phyloP scores from a whole-genome alignment of 108 stramenopile species.

The Ochromonas danica region DNA sequence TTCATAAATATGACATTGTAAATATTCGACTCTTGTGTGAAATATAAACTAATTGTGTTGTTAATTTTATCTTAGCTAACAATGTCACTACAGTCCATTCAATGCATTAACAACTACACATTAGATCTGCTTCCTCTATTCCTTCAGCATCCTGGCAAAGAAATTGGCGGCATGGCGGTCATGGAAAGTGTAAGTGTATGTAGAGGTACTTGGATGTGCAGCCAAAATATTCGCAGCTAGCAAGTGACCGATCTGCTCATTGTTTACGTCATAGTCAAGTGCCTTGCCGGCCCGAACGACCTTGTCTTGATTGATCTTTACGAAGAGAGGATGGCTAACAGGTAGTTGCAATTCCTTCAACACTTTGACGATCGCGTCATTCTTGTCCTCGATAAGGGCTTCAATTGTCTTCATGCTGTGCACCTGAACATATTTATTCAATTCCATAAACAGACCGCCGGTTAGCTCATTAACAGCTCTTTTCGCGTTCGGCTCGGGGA shows the following conservation, averaged over 20 bases:
- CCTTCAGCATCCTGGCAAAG: not conserved
- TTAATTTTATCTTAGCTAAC: too few species aligned
- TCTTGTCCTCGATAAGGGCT: not conserved
- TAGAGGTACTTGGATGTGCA: not conserved
- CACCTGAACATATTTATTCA: not conserved
- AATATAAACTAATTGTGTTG: too few species aligned
- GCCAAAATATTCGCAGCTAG: not conserved
- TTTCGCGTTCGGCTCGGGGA: not conserved
- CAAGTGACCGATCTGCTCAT: not conserved
- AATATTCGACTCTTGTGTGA: too few species aligned
- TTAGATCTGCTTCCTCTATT: not conserved
- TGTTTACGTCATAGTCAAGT: not conserved
- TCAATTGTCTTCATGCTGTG: not conserved
- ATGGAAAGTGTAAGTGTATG: not conserved
- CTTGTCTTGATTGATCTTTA: not conserved
- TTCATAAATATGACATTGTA: too few species aligned
- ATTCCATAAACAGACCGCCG: not conserved
- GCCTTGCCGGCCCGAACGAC: not conserved
- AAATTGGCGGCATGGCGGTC: not conserved
- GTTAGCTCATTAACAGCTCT: not conserved
- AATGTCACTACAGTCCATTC: too few species aligned
- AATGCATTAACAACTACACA: too few species aligned
- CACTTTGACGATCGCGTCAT: not conserved
- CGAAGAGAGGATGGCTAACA: not conserved
- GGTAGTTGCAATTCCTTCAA: not conserved